Percentiles rank a stretch among this genome's conserved stretches.
Conservation (phyloP, 2,329 filamentous ascomycete species). For the Aspergillus aculeatus region DNA sequence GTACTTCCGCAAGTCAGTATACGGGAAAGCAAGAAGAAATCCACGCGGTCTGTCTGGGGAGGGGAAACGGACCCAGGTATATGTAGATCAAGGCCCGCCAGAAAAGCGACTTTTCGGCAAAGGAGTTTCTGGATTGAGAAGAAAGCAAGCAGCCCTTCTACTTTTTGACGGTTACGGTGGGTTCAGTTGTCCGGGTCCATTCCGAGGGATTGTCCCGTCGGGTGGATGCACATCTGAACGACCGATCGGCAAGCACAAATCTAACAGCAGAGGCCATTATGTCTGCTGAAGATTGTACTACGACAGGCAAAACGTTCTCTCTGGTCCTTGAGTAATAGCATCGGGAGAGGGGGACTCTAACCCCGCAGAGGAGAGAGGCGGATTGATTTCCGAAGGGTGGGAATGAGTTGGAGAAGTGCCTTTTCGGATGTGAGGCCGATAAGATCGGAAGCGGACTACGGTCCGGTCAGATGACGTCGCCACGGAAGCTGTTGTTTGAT, state of each 20-base stretch:
- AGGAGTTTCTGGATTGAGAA: constrained; percentile 2
- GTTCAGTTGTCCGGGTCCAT: constrained; percentile 11
- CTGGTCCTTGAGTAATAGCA: not conserved
- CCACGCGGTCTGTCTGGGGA: not conserved
- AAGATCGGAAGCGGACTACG: constrained; percentile 19
- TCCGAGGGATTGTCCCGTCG: constrained; percentile 18
- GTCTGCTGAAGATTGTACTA: constrained; percentile 33
- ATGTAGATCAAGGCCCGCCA: not conserved
- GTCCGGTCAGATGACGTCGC: not conserved
- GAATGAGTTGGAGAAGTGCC: not conserved
- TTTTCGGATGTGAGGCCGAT: constrained; percentile 20
- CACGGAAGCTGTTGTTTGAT: not conserved
- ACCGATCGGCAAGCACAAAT: constrained; percentile 10
- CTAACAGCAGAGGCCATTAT: not conserved
- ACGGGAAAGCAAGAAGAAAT: no score
- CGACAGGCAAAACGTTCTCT: not conserved
- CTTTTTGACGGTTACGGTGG: constrained; percentile 2
- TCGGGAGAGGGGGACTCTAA: constrained; percentile 2
- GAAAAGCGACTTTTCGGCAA: constrained; percentile 7
- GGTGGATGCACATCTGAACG: constrained; percentile 10
- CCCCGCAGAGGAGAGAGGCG: constrained; percentile 5
- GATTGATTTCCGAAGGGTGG: not conserved
- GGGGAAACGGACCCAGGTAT: not conserved
- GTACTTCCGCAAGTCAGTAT: not conserved
- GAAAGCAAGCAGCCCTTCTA: constrained; percentile 9